phyloP scores from a whole-genome alignment of 2,329 filamentous ascomycete genomes.

The Aspergillus ochraceoroseus region DNA sequence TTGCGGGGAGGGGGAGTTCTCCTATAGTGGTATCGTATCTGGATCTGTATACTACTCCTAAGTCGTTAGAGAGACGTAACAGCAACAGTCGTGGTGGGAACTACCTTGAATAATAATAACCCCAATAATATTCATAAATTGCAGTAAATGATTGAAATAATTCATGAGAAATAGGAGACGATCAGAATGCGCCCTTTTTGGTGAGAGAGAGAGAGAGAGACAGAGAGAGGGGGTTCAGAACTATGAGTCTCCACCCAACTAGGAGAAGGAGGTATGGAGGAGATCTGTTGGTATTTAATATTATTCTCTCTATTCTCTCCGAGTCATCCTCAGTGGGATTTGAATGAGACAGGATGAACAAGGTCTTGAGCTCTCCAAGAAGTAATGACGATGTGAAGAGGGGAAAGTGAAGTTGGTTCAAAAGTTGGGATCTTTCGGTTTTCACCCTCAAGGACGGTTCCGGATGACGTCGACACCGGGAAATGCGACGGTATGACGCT shows the following conservation, averaged over 20 bases:
- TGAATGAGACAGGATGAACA: too few species aligned
- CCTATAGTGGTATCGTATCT: constrained; percentile 4
- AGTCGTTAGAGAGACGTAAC: constrained; percentile 7
- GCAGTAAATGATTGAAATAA: too few species aligned
- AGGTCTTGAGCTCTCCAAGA: too few species aligned
- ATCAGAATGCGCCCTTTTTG: constrained; percentile 15
- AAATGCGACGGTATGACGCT: constrained; percentile 25
- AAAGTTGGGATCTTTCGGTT: too few species aligned
- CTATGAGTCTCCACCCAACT: constrained; percentile 13
- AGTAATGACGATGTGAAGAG: too few species aligned
- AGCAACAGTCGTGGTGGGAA: constrained; percentile 2
- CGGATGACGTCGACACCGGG: constrained; percentile 37
- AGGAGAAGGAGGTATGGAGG: constrained; percentile 9
- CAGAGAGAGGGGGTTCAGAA: constrained; percentile 2
- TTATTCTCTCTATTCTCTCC: neutral
- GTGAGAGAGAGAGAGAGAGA: too few species aligned
- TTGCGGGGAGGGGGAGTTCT: constrained; percentile 25
- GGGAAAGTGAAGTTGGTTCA: too few species aligned
- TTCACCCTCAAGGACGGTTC: constrained; percentile 15
- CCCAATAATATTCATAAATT: too few species aligned
- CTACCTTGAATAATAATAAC: too few species aligned
- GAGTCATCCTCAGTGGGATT: too few species aligned
- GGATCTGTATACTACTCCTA: neutral
- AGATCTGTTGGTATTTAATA: neutral
- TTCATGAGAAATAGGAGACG: constrained; percentile 9